These are phyloP conservation scores for Mortierella sp. DNA, from an alignment of 371 early-diverging fungal species.

Conservation along the genomic window DNA sequence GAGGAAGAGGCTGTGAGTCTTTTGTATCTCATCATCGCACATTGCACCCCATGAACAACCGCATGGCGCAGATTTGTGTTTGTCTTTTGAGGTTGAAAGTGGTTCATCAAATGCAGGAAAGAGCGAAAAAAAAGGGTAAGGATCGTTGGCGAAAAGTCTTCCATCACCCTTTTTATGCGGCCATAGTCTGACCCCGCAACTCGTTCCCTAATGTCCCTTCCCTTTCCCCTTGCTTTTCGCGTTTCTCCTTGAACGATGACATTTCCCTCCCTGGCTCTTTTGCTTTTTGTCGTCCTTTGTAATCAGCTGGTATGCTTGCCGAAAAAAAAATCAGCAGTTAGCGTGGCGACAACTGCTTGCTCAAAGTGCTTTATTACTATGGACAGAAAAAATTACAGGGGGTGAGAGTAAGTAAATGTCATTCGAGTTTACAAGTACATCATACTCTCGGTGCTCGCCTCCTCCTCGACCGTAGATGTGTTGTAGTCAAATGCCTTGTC, in stretches of 20 bases:
- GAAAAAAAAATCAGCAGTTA: too few relatives aligned
- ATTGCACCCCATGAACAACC: not conserved
- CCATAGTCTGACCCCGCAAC: too few relatives aligned
- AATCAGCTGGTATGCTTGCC: not conserved
- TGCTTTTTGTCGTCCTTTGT: not conserved
- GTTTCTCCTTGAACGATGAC: not conserved
- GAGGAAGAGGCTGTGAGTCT: not conserved
- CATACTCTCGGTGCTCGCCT: constrained; percentile 26
- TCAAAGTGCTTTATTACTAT: too few relatives aligned
- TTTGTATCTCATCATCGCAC: not conserved
- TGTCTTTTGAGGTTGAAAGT: not conserved
- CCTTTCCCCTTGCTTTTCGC: not conserved
- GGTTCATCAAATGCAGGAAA: not conserved
- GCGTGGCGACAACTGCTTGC: too few relatives aligned
- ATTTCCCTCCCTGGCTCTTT: not conserved
- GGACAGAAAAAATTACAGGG: too few relatives aligned
- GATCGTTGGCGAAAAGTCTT: too few relatives aligned
- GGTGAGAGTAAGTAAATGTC: too few relatives aligned
- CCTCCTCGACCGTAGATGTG: constrained; percentile 12
- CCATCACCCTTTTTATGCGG: too few relatives aligned
- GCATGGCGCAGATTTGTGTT: not conserved
- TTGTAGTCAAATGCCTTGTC: constrained; percentile 21
- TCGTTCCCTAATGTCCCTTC: not conserved
- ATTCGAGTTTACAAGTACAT: constrained; percentile 32
- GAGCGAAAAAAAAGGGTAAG: not conserved